A percentile compares a stretch with the other conserved stretches of the same genome.
These are phyloP conservation scores for Talaromyces sp. DNA, from an alignment of 2,329 filamentous ascomycete species.

Conservation along the genomic window DNA sequence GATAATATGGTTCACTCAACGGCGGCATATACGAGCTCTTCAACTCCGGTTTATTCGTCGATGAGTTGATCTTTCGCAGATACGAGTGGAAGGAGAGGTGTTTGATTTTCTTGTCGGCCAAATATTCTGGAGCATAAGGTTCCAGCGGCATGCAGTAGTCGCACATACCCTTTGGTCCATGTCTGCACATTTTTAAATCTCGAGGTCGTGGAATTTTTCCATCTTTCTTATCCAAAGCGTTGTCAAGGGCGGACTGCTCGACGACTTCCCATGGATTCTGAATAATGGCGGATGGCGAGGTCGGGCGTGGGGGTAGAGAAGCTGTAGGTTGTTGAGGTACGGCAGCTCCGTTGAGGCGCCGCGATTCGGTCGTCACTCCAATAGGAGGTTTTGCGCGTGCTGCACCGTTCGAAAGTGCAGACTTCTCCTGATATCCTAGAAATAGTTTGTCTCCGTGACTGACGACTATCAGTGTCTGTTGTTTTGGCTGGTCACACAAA, in stretches of 20 bases:
- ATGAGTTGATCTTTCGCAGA: conserved; percentile 89
- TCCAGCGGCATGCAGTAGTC: conserved; percentile 98
- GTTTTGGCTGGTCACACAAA: not conserved
- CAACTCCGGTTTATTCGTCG: conserved; percentile 92
- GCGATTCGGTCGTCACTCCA: conserved; percentile 25
- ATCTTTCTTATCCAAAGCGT: conserved; percentile 78
- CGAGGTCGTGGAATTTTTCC: conserved; percentile 79
- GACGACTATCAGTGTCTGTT: not conserved
- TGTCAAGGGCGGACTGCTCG: conserved; percentile 81
- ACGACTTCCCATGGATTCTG: conserved; percentile 93
- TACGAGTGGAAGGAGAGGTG: conserved; percentile 95
- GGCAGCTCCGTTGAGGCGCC: conserved; percentile 38
- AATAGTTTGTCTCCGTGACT: conserved; percentile 92
- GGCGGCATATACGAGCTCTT: conserved; percentile 95
- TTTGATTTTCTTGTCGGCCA: conserved; percentile 97
- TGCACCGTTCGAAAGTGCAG: conserved; percentile 50
- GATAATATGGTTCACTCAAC: conserved; percentile 85
- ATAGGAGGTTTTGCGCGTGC: conserved; percentile 24
- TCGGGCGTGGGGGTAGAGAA: conserved; percentile 59
- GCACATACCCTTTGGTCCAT: conserved; percentile 97
- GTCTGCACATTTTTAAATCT: conserved; percentile 85
- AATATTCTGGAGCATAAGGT: conserved; percentile 83
- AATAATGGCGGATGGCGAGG: conserved; percentile 59
- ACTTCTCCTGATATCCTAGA: conserved; percentile 69
- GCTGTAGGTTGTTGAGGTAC: conserved; percentile 54